Base-by-base conservation (phyloP, 768 basidiomycete species). In the Boletus rubescentipes region DNA sequence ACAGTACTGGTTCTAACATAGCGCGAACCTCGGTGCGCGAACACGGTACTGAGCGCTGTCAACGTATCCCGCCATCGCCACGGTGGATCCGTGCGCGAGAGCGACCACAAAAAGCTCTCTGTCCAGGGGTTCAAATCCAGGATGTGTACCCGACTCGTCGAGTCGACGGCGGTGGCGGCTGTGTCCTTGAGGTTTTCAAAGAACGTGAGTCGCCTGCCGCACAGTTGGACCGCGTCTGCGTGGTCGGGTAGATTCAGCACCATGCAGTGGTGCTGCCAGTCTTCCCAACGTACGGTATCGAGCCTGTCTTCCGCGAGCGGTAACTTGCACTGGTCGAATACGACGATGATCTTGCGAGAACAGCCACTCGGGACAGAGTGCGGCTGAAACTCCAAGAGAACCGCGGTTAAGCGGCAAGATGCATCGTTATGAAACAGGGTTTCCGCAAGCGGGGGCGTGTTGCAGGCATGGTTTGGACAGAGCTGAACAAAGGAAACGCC, bases 391-490 rank as follows among this genome's bases (percentile, higher is more conserved):
- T 75, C 72, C 42, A 85, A 58, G 16, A 61, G 58, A 37, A 71
- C 50, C 42, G 79, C 73, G 18, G 80, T 72, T 51, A 83, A 63
- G 31, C 82, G 78, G 51, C 73, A 72, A 32, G 75, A 71, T 9
- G 83, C 80, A 58, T 85, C 82, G 34, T 75, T 72, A 55, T 79
- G 80, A 63, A 86, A 86, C n/a, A 85, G 65, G 9, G 81, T 78
- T 42, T 68, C 76, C 3, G 77, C 61, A 29, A 73, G 66, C 2
- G 74, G 66, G 4, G 64, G 49, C 29, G 70, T 53, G 26, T 78
- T 72, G 9, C 77, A 71, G 36, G 79, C 74, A 12, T 69, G 70
- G 55, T 85, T 83, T 1, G 75, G 75, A 44, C 73, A 72, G 57
- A 85, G 79, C 32, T 73, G 75, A 58, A 85, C 69, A 29, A 67